These are phyloP conservation scores for Byssochlamys sp. DNA, from an alignment of 2,329 filamentous ascomycete species.

Conservation along the genomic window DNA sequence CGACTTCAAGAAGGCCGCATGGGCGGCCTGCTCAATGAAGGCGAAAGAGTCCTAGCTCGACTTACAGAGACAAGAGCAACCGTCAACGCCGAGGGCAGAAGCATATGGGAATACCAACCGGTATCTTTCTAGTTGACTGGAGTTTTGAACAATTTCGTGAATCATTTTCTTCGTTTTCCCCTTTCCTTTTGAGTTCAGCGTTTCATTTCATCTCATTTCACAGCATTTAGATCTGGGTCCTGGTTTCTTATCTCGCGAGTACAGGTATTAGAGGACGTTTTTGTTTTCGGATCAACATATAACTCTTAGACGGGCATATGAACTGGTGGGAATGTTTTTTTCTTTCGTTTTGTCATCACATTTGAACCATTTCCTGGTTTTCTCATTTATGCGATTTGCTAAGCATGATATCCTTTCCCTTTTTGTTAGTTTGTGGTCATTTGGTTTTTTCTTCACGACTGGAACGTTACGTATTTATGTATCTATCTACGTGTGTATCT, in stretches of 20 bases:
- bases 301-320: neutral
- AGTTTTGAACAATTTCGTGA: neutral
- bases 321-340: neutral
- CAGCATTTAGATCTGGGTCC: neutral
- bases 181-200: neutral
- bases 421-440: neutral
- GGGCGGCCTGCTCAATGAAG: conserved; percentile 28
- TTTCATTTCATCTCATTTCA: neutral
- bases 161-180: neutral
- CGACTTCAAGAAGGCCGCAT: conserved; percentile 15
- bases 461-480: neutral
- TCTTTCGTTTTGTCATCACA: neutral
- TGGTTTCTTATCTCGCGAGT: neutral
- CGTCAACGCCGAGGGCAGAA: conserved; percentile 9
- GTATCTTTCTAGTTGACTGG: neutral
- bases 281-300: too few relatives aligned
- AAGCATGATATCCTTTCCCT: neutral
- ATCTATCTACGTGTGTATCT: neutral
- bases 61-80: conserved; percentile 13
- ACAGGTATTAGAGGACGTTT: neutral
- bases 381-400: too few relatives aligned
- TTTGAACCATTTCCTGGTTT: neutral
- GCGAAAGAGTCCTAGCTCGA: conserved; percentile 21
- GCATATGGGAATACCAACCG: conserved; percentile 16
- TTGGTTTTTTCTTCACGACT: neutral